These are phyloP conservation scores for Neofusicoccum sp. DNA, from an alignment of 2,329 filamentous ascomycete species.

Conservation along the genomic window DNA sequence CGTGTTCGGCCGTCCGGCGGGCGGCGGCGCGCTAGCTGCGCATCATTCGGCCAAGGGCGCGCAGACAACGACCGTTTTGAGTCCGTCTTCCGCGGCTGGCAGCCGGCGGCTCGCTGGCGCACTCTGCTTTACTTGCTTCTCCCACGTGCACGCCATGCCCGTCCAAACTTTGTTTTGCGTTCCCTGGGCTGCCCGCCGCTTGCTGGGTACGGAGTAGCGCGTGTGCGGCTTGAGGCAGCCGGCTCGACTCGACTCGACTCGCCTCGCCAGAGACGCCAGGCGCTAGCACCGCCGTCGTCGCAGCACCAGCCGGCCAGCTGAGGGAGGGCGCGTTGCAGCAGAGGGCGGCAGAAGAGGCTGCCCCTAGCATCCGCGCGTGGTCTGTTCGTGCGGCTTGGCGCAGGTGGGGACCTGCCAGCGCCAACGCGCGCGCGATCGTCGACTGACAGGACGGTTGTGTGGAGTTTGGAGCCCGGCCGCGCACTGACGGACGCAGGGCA, in stretches of 20 bases:
- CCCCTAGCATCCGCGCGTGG: neutral
- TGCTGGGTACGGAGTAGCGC: too few relatives aligned
- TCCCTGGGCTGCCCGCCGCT: neutral
- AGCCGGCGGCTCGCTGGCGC: constrained; percentile 10
- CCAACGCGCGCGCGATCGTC: constrained; percentile 13
- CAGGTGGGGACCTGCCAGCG: neutral
- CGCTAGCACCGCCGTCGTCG: too few relatives aligned
- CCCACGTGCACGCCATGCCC: constrained; percentile 3
- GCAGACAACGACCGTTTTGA: constrained; percentile 9
- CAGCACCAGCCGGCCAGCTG: too few relatives aligned
- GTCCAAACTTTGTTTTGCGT: constrained; percentile 15
- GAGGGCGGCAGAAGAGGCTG: neutral
- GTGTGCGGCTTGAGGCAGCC: too few relatives aligned
- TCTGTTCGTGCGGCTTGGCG: neutral
- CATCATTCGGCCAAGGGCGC: constrained; percentile 5
- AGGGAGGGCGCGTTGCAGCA: neutral
- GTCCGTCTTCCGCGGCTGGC: neutral
- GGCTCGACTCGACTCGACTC: too few relatives aligned
- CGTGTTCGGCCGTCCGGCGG: neutral
- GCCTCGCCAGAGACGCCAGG: too few relatives aligned
- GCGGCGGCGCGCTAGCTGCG: constrained; percentile 17
- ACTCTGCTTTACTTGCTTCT: constrained; percentile 16
- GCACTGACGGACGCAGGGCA: constrained; percentile 10
- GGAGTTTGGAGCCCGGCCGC: constrained; percentile 7
- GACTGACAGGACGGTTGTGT: constrained; percentile 12